Evolutionary conservation across 352 stramenopile species (phyloP).

Genomic region (Thalassiosira sp.): DNA sequence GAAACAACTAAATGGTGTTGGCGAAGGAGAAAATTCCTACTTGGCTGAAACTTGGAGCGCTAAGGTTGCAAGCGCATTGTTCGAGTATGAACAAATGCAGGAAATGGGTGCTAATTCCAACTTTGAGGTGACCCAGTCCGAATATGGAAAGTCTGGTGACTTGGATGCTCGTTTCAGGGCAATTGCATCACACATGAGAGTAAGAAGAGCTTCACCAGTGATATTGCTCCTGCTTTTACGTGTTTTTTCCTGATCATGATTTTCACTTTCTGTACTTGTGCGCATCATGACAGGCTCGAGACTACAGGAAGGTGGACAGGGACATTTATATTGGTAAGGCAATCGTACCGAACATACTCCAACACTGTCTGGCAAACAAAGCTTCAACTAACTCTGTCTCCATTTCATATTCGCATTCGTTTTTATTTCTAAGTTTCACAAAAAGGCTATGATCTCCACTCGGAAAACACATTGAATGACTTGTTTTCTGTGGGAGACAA

Average conservation of each 20-base stretch:
- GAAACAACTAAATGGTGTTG: conserved; percentile 65
- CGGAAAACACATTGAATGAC: conserved; percentile 16
- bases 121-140: conserved; percentile 14
- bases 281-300: too few relatives aligned
- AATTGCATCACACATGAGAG: conserved; percentile 64
- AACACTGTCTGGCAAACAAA: too few relatives aligned
- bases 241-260: too few relatives aligned
- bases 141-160: background rate
- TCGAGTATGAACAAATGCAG: conserved; percentile 34
- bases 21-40: conserved; percentile 49
- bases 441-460: conserved; percentile 76
- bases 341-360: too few relatives aligned
- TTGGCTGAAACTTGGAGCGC: conserved; percentile 26
- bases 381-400: too few relatives aligned
- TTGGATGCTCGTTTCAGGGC: conserved; percentile 37
- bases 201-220: too few relatives aligned
- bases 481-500: too few relatives aligned
- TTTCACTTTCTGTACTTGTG: too few relatives aligned
- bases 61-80: conserved; percentile 29
- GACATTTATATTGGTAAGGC: too few relatives aligned
- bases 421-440: conserved; percentile 69
- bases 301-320: conserved; percentile 51
- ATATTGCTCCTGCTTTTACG: too few relatives aligned
- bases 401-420: too few relatives aligned
- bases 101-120: conserved; percentile 18